Base-by-base conservation (phyloP, 129 eudicot species). In the Lonicera japonica region DNA sequence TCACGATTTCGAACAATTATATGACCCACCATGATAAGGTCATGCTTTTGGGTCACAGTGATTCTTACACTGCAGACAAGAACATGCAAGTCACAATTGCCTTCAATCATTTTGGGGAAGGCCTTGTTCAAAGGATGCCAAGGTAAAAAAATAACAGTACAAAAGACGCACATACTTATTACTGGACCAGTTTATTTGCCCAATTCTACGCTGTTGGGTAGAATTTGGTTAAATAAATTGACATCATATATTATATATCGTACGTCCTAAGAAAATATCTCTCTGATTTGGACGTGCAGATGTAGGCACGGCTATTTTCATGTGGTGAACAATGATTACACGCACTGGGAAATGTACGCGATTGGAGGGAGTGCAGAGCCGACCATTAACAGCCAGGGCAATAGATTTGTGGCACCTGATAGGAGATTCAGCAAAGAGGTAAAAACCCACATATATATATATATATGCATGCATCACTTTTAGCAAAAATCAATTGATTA, bases 281-380 rank as follows among this genome's bases (percentile, higher is more conserved):
- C 6, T 29, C 36, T 29, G 6, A 29, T 29, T 3, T 19, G 3
- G 8, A 17, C 5, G 1, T 72, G 66, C 76, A 83, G 96, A 70
- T 88, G 96, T 20, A 79, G 96, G 34, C 96, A 79, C 56, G 96
- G 96, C 3, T 84, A 88, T 25, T 88, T 88, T 69, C 96, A 88
- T 53, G 94, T 88, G 73, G 96, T 88, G 75, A 88, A 88, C 73
- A 88, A 88, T 73, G 96, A 88, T 77, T 88, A 88, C 54, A 88
- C 96, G 1, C 94, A 84, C 21, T 88, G 96, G 96, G 96, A 88
- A 77, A 88, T 88, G 96, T 88, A 88, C 57, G 96, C 96, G 4
- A 88, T 88, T 36, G 96, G 96, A 14, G 96, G 96, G 50, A 88
- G 96, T 75, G 96, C 96, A 1, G 36, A 74, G 0, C 96, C 96